Base-by-base conservation (phyloP, 2,329 filamentous ascomycete species). In the Fusarium duplospermum region DNA sequence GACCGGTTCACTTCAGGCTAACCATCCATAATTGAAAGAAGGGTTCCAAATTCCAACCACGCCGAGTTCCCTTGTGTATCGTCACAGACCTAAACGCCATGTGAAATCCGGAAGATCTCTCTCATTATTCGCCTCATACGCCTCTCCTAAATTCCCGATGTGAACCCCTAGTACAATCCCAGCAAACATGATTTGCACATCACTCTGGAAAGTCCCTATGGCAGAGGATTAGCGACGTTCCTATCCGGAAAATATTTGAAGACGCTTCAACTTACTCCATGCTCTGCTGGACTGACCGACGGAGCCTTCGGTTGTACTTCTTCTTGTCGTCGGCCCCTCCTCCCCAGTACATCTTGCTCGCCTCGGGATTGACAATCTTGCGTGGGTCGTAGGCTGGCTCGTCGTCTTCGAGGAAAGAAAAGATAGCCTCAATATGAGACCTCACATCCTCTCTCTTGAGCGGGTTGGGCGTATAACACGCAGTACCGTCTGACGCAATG, bases 351-450 rank as follows among this genome's bases (percentile, higher is more conserved):
- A 98, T 86, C 81, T 92, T 94, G 45, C 93, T 92, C 3, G 95
- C 95, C 78, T 98, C 95, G 0, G 92, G 93, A 73, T 98, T 93
- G 40, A 98, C 94, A 35, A 94, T 89, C 13, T 94, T 95, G 54
- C 96, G 89, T 1, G 96, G 96, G 80, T 99, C 96, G 79, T 97
- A 98, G 0, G 93, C 92, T 0, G 95, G 94, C 2, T 91, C 88
- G 69, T 97, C 94, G 65, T 98, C 95, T 79, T 98, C 95, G n/a
- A 98, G 86, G 1, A 92, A 89, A 8, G 89, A 88, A 71, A 98
- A 90, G 65, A 98, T 93, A 6, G 93, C 93, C 64, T 97, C 92
- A 50, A 99, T 92, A 76, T 98, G 96, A 4, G 92, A 91, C 69
- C 89, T 90, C 77, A 96, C 90, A 77, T 98, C 95, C 70, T 98